Evolutionary conservation across 106 monocot genomes (phyloP), one percentile per base, ranked within the genome.

Genomic region (Vanilla planifolia): DNA sequence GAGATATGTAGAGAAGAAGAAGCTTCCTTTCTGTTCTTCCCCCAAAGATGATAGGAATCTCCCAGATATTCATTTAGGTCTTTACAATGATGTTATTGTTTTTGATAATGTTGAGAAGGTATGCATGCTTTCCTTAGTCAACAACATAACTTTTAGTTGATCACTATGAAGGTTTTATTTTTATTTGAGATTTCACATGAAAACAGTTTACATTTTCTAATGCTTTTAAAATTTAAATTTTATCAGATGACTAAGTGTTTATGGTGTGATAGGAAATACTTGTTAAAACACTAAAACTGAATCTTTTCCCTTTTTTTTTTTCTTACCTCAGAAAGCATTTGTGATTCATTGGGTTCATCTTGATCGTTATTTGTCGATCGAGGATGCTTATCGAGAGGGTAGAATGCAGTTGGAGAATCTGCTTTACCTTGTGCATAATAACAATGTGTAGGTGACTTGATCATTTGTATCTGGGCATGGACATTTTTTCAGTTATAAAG

Each of bases 21-120:
- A 91, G 64, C 75, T 96, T 67, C 83, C 86, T 45, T 96, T 96
- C 67, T 76, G 78, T 23, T 74, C 43, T 60, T 73, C 86, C 28
- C 90, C 95, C 40, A 10, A 36, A 19, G 95, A 96, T 77, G 90
- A 96, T 48, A 76, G 90, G 43, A 79, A 77, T 59, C 84, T 96
- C 26, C 90, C 95, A 43, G 95, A 96, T 55, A 51, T 96, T 59
- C 95, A 96, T 42, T 67, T 96, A 43, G 90, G 95, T 36, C 87
- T 96, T 40, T 96, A 96, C 63, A 87, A 79, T 60, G 79, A 96
- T 64, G 83, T 90, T 19, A 76, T 96, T 61, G 86, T 96, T 19
- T 96, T 96, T 76, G 90, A 96, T 74, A 82, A 96, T 50, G 95
- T 91, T 32, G 90, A 96, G 61, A 96, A 96, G 90, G 95, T 96